Evolutionary conservation across 176 grass and related monocot species (phyloP).

Genomic region (Cymbopogon citratus): DNA sequence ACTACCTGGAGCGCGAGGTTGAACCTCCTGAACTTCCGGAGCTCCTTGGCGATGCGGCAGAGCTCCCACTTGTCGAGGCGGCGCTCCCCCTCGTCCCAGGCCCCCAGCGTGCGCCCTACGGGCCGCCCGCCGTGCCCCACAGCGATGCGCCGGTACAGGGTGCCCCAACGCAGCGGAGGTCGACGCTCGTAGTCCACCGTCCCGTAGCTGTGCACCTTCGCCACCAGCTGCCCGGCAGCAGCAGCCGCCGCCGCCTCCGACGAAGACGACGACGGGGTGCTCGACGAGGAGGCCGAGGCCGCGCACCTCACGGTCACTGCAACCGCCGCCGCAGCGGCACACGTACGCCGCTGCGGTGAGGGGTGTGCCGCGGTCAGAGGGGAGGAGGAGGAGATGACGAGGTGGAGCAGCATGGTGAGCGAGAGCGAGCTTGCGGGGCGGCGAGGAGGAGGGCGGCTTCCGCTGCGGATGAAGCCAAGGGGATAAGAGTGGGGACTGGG

Average conservation of each 20-base stretch:
- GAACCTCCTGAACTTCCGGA: slow-evolving; percentile 71
- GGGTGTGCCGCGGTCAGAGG: not conserved
- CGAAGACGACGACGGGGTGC: not conserved
- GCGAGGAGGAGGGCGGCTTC: not conserved
- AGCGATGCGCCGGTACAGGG: slow-evolving; percentile 64
- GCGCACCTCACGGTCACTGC: slow-evolving; percentile 10
- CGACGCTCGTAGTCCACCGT: slow-evolving; percentile 70
- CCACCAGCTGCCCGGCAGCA: slow-evolving; percentile 38
- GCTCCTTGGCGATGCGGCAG: slow-evolving; percentile 67
- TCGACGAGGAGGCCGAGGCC: slow-evolving; percentile 24
- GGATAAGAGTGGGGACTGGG: slow-evolving; percentile 31
- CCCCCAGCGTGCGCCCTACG: slow-evolving; percentile 30
- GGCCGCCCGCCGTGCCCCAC: slow-evolving; percentile 29
- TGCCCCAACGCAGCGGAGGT: slow-evolving; percentile 44
- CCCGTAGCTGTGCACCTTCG: slow-evolving; percentile 69
- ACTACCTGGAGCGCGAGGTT: slow-evolving; percentile 69
- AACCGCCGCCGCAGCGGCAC: not conserved
- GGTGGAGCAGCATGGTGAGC: slow-evolving; percentile 51
- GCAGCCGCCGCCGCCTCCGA: not conserved
- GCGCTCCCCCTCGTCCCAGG: slow-evolving; percentile 74
- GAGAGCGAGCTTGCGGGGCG: not conserved
- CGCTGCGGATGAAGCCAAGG: slow-evolving; percentile 3
- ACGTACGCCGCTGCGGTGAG: not conserved
- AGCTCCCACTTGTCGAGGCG: slow-evolving; percentile 76
- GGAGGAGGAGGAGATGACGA: slow-evolving; percentile 24